Evolutionary conservation across 495 filamentous ascomycete species (phyloP).

Genomic region (Paragyromitra xinjiangensis): DNA sequence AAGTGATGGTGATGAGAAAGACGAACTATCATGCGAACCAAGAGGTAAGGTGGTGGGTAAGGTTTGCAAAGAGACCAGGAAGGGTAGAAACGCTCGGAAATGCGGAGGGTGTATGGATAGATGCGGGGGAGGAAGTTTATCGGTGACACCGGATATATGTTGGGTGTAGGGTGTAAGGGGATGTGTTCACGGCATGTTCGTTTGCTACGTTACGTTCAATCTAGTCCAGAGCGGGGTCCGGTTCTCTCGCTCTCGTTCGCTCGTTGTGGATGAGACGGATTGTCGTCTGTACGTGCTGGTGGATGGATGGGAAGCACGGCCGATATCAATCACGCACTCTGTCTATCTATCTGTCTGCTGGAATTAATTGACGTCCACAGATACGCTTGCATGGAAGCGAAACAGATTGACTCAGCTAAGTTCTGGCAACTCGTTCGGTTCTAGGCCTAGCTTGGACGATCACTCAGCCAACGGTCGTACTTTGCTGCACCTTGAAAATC

Average conservation of each 20-base stretch:
- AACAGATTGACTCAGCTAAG: conserved; percentile 40
- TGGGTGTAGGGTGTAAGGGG: neutral
- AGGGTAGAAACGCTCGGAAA: conserved; percentile 23
- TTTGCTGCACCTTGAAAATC: conserved; percentile 30
- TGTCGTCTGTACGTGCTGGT: neutral
- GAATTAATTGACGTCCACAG: conserved; percentile 32
- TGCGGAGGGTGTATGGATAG: conserved; percentile 35
- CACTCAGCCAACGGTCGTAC: conserved; percentile 38
- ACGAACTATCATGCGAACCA: conserved; percentile 21
- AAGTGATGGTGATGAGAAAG: conserved; percentile 8
- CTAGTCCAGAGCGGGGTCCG: conserved; percentile 43
- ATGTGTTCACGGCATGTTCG: conserved; percentile 38
- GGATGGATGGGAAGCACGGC: conserved; percentile 25
- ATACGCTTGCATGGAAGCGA: conserved; percentile 48
- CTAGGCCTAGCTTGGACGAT: conserved; percentile 33
- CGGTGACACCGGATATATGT: conserved; percentile 47
- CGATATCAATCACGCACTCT: conserved; percentile 32
- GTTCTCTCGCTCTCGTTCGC: conserved; percentile 13
- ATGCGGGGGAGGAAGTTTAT: conserved; percentile 44
- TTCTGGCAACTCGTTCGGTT: conserved; percentile 17
- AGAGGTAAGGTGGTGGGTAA: conserved; percentile 8
- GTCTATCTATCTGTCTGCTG: conserved; percentile 25
- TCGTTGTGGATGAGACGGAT: conserved; percentile 26
- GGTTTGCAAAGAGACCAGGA: neutral
- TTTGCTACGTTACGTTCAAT: conserved; percentile 29